A percentile compares a stretch with the other conserved stretches of the same genome.
These are phyloP conservation scores for Suillus luteus DNA, from an alignment of 768 basidiomycete species.

Conservation along the genomic window DNA sequence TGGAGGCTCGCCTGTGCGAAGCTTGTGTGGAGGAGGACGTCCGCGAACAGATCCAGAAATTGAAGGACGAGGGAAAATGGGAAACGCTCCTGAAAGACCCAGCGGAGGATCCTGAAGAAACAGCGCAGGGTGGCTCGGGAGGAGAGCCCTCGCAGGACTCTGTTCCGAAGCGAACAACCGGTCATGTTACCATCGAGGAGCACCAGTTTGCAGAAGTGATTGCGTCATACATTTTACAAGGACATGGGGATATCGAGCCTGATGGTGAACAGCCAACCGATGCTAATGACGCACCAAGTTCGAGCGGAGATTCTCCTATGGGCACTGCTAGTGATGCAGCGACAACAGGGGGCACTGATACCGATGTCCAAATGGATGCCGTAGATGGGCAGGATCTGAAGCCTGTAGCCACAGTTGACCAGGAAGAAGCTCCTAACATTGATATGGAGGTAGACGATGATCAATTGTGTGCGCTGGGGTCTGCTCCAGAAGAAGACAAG, in stretches of 20 bases:
- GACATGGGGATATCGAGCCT: no score
- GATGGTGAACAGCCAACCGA: neutral
- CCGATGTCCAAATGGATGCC: neutral
- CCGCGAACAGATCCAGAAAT: constrained; percentile 19
- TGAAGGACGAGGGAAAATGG: constrained; percentile 27
- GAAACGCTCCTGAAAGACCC: constrained; percentile 9
- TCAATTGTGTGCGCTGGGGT: neutral
- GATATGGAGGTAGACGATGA: neutral
- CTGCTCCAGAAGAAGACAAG: neutral
- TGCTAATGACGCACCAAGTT: neutral
- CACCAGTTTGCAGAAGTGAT: neutral
- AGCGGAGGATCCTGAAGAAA: neutral
- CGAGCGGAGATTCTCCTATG: neutral
- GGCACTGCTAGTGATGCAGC: neutral
- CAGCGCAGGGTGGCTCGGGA: no score
- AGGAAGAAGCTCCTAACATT: neutral
- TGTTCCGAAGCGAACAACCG: neutral
- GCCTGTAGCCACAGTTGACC: neutral
- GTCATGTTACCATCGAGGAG: neutral
- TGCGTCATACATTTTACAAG: neutral
- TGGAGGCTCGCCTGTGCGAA: constrained; percentile 38
- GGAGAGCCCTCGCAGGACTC: neutral
- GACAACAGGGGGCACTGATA: neutral
- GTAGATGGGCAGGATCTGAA: neutral
- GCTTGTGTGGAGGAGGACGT: constrained; percentile 40